These are phyloP conservation scores for Cutaneotrichosporon spelunceum DNA, from an alignment of 1,284 basidiomycete species.

Conservation along the genomic window DNA sequence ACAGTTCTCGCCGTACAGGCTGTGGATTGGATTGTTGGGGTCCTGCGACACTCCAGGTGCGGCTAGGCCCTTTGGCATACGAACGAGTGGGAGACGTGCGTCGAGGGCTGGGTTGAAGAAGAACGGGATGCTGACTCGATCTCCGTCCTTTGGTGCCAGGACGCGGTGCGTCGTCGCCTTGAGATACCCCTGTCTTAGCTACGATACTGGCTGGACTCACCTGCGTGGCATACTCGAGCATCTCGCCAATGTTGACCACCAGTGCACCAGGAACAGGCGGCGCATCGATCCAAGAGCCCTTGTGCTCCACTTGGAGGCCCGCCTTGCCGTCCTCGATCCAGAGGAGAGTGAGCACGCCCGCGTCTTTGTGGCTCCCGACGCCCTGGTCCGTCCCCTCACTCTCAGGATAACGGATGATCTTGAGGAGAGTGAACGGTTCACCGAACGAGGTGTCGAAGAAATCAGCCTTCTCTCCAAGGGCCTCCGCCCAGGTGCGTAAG, in stretches of 20 bases:
- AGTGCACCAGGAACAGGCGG: conserved; percentile 69
- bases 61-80: background rate
- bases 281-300: conserved; percentile 68
- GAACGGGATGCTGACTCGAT: conserved; percentile 18
- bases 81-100: conserved; percentile 13
- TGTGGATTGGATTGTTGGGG: conserved; percentile 15
- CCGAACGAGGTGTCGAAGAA: conserved; percentile 21
- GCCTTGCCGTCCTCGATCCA: conserved; percentile 12
- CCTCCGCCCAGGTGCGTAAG: conserved; percentile 18
- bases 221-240: conserved; percentile 32
- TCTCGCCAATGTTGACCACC: conserved; percentile 67
- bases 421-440: conserved; percentile 23
- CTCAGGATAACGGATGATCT: conserved; percentile 21
- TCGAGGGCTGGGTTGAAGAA: conserved; percentile 25
- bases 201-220: conserved; percentile 1
- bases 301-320: conserved; percentile 19
- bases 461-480: conserved; percentile 15
- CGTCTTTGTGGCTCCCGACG: conserved; percentile 25
- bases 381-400: conserved; percentile 10
- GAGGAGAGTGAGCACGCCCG: conserved; percentile 20
- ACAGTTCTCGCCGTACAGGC: conserved; percentile 22
- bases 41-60: conserved; percentile 8
- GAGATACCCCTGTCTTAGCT: conserved; percentile 15
- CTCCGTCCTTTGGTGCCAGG: conserved; percentile 15
- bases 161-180: conserved; percentile 30